Evolutionary conservation across 805 yeast species (phyloP), one percentile per base, ranked within the genome.

Genomic region (Barnettozyma wickerhamii): DNA sequence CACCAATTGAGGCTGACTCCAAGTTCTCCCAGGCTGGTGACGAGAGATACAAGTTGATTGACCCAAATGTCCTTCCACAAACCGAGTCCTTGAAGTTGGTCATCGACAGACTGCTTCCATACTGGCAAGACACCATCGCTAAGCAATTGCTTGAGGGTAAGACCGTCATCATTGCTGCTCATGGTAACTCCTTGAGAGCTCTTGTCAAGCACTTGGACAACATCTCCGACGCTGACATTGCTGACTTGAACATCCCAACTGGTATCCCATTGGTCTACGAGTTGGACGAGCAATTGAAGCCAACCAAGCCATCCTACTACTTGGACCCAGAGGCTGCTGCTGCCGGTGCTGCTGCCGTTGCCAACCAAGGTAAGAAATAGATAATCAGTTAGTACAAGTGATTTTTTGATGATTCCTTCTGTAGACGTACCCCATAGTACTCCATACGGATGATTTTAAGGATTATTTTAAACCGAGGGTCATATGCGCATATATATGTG

Each of bases 271-370:
- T 90, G 72, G 96, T 91, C 49, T 91, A 85, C 74, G 97, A 91
- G 74, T 81, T 90, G 63, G 96, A 90, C 66, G 84, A 76, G 40
- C 63, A 77, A 61, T 80, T 90, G 71, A 79, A 79, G 71, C 97
- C 97, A 71, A 74, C 82, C 64, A 89, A 89, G 81, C 84, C 88
- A 56, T 81, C 95, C 58, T 88, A 90, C 79, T 90, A 90, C 82
- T 83, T 90, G 71, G 98, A 90, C 74, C 98, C 98, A 61, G 97
- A 88, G 75, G 98, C 97, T 62, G 98, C 98, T 62, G 96, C 90
- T 52, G 96, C 96, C 42, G 98, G 98, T 77, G 98, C 97, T 53
- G 97, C 97, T 63, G 96, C 96, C 47, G 98, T 90, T 58, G 98
- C 97, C 59, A 87, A 87, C 59, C 98, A 90, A 75, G 98, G 98